Evolutionary conservation across 2,329 filamentous ascomycete species (phyloP), one percentile per base, ranked within the genome.

Genomic region (Byssoonygena ceratinophila): DNA sequence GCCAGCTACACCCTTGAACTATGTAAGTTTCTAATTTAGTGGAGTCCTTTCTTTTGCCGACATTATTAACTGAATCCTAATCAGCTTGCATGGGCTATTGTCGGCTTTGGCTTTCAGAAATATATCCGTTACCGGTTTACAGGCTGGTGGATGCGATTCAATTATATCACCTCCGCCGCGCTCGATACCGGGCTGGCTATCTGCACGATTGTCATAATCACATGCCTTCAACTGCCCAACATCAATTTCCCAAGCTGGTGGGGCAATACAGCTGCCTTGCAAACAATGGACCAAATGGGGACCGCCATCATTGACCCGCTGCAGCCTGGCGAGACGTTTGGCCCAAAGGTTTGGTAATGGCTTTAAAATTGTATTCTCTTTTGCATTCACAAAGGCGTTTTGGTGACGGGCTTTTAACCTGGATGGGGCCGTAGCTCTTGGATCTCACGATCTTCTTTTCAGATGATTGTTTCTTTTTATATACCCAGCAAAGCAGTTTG

Each of bases 61-160:
- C 16, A 23, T 7, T 29, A 8, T 31, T 20, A 32, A 53, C 29
- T 44, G 11, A 46, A 20, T 16, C n/a, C 1, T 9, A 14, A 41
- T 6, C 61, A 55, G 54, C 77, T 85, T 41, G 78, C 78, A 61
- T 87, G 84, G 84, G 83, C 79, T 3, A 64, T 80, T 23, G 79
- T 84, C 5, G 84, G 84, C 7, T 75, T 78, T 45, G 58, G 82
- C 32, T 87, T 87, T 71, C 85, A 87, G 67, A 83, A 77, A 60
- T 80, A 74, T 59, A 77, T 87, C 63, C 78, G 79, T 63, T 75
- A 81, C 54, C 75, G 78, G 56, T 83, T 77, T 68, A 78, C 75
- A 3, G 83, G 81, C 31, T 87, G 84, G 84, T 88, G 84, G 84
- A 72, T 84, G 66, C 80, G 83, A 65, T 88, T 86, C 71, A 87